Evolutionary conservation across 352 stramenopile species (phyloP).

Genomic region (Pythium biforme): DNA sequence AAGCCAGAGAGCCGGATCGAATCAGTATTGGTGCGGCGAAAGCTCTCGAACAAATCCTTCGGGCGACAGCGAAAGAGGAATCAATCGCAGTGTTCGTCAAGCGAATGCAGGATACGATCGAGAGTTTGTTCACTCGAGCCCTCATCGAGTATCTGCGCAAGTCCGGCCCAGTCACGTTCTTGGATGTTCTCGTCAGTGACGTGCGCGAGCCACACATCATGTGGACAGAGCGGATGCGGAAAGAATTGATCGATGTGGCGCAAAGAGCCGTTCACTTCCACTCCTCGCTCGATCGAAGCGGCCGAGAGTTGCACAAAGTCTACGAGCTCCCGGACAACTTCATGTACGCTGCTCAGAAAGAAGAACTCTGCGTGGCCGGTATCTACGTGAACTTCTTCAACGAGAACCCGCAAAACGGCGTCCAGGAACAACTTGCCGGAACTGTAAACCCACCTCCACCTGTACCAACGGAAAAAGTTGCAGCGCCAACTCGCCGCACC

Average conservation of each 20-base stretch:
- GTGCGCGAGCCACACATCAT: conserved; percentile 82
- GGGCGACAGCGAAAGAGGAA: conserved; percentile 67
- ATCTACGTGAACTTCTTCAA: conserved; percentile 92
- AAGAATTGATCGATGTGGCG: conserved; percentile 66
- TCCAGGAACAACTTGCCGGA: conserved; percentile 74
- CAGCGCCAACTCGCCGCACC: conserved; percentile 18
- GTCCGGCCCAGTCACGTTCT: conserved; percentile 58
- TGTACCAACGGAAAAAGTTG: conserved; percentile 25
- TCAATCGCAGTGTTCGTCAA: conserved; percentile 75
- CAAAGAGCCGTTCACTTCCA: conserved; percentile 75
- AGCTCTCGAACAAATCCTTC: conserved; percentile 66
- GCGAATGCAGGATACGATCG: conserved; percentile 82
- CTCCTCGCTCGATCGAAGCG: conserved; percentile 48
- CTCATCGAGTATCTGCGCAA: conserved; percentile 73
- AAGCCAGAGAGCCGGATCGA: conserved; percentile 44
- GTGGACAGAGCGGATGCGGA: conserved; percentile 85
- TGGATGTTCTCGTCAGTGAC: conserved; percentile 70
- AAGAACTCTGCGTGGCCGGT: conserved; percentile 80
- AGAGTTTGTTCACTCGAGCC: conserved; percentile 75
- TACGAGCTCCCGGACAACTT: conserved; percentile 75
- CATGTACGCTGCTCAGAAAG: conserved; percentile 79
- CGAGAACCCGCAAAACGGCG: conserved; percentile 71
- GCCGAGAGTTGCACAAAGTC: conserved; percentile 61
- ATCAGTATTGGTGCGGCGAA: conserved; percentile 75
- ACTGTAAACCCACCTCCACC: conserved; percentile 43